Percentiles rank a stretch among this genome's conserved stretches.
phyloP scores from a whole-genome alignment of 805 yeast genomes.

The Myxozyma neglecta region DNA sequence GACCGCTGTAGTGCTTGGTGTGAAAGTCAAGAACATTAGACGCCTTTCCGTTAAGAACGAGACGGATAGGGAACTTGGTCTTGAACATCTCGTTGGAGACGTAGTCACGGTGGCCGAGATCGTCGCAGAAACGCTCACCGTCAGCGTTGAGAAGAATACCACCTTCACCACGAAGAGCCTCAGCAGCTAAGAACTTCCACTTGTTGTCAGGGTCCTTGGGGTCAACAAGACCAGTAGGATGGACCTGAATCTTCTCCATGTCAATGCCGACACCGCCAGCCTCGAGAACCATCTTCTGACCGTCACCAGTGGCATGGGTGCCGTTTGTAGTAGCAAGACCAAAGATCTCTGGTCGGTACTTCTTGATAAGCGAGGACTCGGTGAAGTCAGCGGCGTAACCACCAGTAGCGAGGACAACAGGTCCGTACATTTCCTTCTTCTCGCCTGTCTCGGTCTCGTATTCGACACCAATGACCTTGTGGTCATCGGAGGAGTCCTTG shows the following conservation, averaged over 20 bases:
- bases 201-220: slow-evolving; percentile 51
- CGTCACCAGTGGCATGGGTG: slow-evolving; percentile 63
- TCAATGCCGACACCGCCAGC: slow-evolving; percentile 57
- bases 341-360: slow-evolving; percentile 59
- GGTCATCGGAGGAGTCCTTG: slow-evolving; percentile 39
- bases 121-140: slow-evolving; percentile 61
- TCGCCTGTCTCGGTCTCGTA: slow-evolving; percentile 40
- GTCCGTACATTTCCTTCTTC: slow-evolving; percentile 46
- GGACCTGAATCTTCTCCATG: slow-evolving; percentile 65
- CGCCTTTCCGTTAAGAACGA: slow-evolving; percentile 51
- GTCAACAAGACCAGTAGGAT: slow-evolving; percentile 65
- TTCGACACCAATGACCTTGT: slow-evolving; percentile 47
- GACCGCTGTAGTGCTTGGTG: slow-evolving; percentile 56
- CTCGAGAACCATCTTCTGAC: slow-evolving; percentile 53
- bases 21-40: slow-evolving; percentile 51
- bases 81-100: slow-evolving; percentile 59
- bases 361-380: slow-evolving; percentile 50
- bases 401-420: slow-evolving; percentile 63
- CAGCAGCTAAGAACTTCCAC: slow-evolving; percentile 62
- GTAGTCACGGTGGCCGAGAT: slow-evolving; percentile 59
- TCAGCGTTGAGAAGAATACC: slow-evolving; percentile 55
- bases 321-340: slow-evolving; percentile 63
- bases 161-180: slow-evolving; percentile 66
- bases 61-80: slow-evolving; percentile 47
- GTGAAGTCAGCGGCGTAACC: slow-evolving; percentile 68